These are phyloP conservation scores for Monosporascus sp. DNA, from an alignment of 2,329 filamentous ascomycete genomes.

Conservation along the genomic window DNA sequence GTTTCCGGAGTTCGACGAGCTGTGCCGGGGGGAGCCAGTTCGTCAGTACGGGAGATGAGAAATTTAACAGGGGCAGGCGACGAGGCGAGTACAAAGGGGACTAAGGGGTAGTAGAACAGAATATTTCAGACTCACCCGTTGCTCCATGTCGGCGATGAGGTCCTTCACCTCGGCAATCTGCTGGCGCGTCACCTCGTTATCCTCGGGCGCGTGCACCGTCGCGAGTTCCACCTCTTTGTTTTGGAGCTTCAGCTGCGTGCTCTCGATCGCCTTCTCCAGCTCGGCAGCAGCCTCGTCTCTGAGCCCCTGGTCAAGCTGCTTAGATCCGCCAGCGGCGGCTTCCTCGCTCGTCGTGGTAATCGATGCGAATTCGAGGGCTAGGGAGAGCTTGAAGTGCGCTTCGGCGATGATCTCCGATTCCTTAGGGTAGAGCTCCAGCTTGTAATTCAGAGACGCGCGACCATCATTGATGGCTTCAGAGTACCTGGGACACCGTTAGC, in stretches of 20 bases:
- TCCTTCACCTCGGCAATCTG: constrained; percentile 71
- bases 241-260: constrained; percentile 64
- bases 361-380: constrained; percentile 90
- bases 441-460: constrained; percentile 69
- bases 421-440: constrained; percentile 69
- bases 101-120: neutral
- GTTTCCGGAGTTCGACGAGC: constrained; percentile 63
- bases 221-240: constrained; percentile 63
- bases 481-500: constrained; percentile 48
- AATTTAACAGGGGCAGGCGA: constrained; percentile 12
- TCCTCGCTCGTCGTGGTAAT: constrained; percentile 58
- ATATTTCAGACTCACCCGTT: constrained; percentile 48
- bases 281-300: constrained; percentile 66
- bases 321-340: constrained; percentile 35
- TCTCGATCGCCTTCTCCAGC: constrained; percentile 68
- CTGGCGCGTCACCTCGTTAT: constrained; percentile 57
- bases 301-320: constrained; percentile 61
- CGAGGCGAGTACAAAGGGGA: constrained; percentile 18
- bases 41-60: constrained; percentile 8
- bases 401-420: constrained; percentile 86
- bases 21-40: constrained; percentile 23
- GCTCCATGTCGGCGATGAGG: constrained; percentile 73
- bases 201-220: constrained; percentile 57
- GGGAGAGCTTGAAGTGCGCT: constrained; percentile 91
- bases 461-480: constrained; percentile 81